Conservation (phyloP, 2,329 filamentous ascomycete genomes). For the Pseudopyricularia javanii region DNA sequence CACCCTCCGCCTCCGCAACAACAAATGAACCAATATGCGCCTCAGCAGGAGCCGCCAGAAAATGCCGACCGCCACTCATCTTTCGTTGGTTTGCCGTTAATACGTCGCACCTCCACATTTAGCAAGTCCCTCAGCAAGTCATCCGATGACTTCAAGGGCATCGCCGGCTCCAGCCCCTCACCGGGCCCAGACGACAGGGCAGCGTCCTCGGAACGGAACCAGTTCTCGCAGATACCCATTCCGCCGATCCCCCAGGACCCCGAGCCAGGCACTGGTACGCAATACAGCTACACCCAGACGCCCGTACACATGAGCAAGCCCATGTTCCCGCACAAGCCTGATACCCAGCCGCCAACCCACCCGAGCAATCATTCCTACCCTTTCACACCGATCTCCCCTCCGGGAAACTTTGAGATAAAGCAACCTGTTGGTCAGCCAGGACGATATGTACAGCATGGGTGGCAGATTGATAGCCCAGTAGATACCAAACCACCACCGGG, state of each 20-base stretch:
- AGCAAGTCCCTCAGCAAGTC: constrained; percentile 25
- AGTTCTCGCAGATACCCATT: neutral
- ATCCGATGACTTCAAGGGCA: constrained; percentile 2
- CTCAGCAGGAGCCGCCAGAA: constrained; percentile 6
- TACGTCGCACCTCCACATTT: constrained; percentile 45
- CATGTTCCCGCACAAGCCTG: neutral
- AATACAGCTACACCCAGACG: constrained; percentile 3
- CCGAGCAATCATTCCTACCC: neutral
- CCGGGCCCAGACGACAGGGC: neutral
- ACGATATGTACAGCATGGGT: neutral
- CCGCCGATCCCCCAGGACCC: constrained; percentile 4
- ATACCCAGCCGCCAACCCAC: neutral
- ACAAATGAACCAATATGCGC: constrained; percentile 9
- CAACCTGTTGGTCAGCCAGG: constrained; percentile 2
- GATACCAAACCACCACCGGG: neutral
- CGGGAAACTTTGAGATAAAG: neutral
- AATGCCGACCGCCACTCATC: constrained; percentile 28
- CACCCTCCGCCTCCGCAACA: constrained; percentile 4
- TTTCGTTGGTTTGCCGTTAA: constrained; percentile 45
- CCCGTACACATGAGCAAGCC: constrained; percentile 1
- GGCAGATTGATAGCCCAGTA: neutral
- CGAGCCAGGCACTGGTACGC: constrained; percentile 1
- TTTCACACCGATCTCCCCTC: neutral
- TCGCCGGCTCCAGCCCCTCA: constrained; percentile 1
- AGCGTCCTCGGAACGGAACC: constrained; percentile 1